phyloP scores from a whole-genome alignment of 2,329 filamentous ascomycete species.

The Parastagonospora nodorum region DNA sequence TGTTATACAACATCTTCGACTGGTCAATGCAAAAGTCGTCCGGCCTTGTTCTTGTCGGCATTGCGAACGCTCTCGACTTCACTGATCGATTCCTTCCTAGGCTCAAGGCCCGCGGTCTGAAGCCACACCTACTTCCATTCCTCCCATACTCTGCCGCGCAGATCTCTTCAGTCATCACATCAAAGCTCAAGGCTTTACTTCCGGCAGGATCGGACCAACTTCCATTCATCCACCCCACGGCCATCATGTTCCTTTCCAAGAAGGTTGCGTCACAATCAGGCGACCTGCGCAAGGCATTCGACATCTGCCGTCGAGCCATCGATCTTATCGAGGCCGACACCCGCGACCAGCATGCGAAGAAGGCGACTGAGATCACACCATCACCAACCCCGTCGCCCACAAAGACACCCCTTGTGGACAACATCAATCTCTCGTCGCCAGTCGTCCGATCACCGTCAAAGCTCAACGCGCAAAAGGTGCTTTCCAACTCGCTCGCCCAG shows the following conservation, averaged over 20 bases:
- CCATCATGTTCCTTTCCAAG: constrained; percentile 90
- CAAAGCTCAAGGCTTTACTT: constrained; percentile 77
- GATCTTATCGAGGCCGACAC: constrained; percentile 89
- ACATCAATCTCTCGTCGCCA: constrained; percentile 71
- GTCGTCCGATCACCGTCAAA: constrained; percentile 50
- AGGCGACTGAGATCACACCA: constrained; percentile 52
- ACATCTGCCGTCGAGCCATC: constrained; percentile 86
- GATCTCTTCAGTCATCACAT: constrained; percentile 84
- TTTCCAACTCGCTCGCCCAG: constrained; percentile 56
- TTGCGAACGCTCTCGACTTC: constrained; percentile 93
- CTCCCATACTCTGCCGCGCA: constrained; percentile 88
- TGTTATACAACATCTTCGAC: constrained; percentile 92
- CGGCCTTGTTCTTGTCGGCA: constrained; percentile 81
- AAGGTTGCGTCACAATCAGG: constrained; percentile 95
- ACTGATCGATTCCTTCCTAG: constrained; percentile 94
- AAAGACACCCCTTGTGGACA: constrained; percentile 79
- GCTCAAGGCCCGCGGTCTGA: constrained; percentile 89
- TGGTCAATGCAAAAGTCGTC: constrained; percentile 88
- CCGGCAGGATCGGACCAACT: constrained; percentile 65
- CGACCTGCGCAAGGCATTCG: constrained; percentile 92
- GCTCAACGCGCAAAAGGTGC: constrained; percentile 27
- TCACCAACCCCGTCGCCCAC: constrained; percentile 65
- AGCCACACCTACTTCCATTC: constrained; percentile 87
- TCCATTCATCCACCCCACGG: constrained; percentile 91
- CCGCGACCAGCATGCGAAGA: constrained; percentile 71